Evolutionary conservation across 331 rosid species (phyloP), one percentile per base, ranked within the genome.

Genomic region (Arachis monticola): DNA sequence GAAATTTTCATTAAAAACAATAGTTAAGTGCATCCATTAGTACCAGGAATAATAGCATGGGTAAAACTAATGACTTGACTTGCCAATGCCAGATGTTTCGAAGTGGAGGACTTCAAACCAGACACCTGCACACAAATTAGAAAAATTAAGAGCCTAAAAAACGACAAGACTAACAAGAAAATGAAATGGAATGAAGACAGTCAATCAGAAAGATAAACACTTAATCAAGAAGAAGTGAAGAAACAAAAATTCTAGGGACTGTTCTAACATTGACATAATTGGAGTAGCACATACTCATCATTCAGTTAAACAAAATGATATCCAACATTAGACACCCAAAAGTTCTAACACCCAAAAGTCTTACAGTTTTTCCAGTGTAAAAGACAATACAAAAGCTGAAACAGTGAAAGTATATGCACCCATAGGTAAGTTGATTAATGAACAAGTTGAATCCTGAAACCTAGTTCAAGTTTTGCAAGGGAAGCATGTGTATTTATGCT

Each of bases 91-190:
- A 95, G 77, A 82, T 95, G 99, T 79, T 95, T 95, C 72, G 99
- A 92, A 66, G 99, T 95, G 80, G 92, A 92, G 72, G 99, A 95
- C 96, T 95, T 95, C 88, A 95, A 77, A 82, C 99, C 98, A 66
- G 98, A 95, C 84, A 92, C 99, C 99, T 95, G 83, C 79, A 77
- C 52, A 72, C 6, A 84, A 67, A 60, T 74, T 69, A 35, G 17
- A 57, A 73, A 78, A 44, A 72, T 60, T 38, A 81, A 64, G 74
- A 79, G 76, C 70, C 76, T 64, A 35, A 70, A 71, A 56, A 64
- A 69, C 45, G 68, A 73, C 66, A 75, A 76, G 61, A 58, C 2
- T 50, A 45, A 13, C 70, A 74, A 14, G 41, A 27, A 50, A 67
- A 42, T 69, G 63, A 66, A 72, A 14, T 60, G 66, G 60, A 60